Base-by-base conservation (phyloP, 2,329 filamentous ascomycete species). In the Fusarium subtropicale region DNA sequence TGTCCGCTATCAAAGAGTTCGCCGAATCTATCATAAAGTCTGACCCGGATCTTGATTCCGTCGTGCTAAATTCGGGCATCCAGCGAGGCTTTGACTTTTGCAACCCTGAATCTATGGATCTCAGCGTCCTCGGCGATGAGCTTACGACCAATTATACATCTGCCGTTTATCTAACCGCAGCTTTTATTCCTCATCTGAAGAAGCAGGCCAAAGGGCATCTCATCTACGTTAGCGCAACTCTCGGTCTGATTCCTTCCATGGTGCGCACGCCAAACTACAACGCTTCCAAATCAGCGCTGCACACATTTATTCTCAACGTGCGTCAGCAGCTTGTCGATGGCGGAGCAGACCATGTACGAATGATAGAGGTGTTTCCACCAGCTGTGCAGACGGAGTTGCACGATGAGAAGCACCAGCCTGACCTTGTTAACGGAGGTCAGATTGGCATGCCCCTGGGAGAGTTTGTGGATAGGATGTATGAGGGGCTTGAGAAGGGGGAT, bases 61-160 rank as follows among this genome's bases (percentile, higher is more conserved):
- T 90, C 28, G 76, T 90, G 56, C 77, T 90, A 52, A 89, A 89
- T 73, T 84, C 87, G 0, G 87, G 87, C 11, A 80, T 86, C 33
- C 87, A 90, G 73, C 78, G 79, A 30, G 73, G 72, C 1, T 76
- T 85, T 71, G 39, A 79, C 73, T 56, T 76, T 65, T 34, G 64
- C 8, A 56, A 56, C 24, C 73, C 73, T 6, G 67, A 71, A 46
- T 56, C 59, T 20, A 64, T 80, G 28, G 71, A 76, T 8, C 57
- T 81, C 38, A 74, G 39, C n/a, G 65, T 65, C 7, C 73, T 79
- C 44, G 69, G 75, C 13, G 48, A 68, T 1, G 70, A 76, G 36
- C 46, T 77, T 8, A 73, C 64, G 16, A 73, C 68, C 18, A 77
- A 76, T 48, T 74, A 77, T 45, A 73, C 74, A 20, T 68, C 74